phyloP scores from a whole-genome alignment of 2,329 filamentous ascomycete genomes.

The Coleophoma eucalyptorum region DNA sequence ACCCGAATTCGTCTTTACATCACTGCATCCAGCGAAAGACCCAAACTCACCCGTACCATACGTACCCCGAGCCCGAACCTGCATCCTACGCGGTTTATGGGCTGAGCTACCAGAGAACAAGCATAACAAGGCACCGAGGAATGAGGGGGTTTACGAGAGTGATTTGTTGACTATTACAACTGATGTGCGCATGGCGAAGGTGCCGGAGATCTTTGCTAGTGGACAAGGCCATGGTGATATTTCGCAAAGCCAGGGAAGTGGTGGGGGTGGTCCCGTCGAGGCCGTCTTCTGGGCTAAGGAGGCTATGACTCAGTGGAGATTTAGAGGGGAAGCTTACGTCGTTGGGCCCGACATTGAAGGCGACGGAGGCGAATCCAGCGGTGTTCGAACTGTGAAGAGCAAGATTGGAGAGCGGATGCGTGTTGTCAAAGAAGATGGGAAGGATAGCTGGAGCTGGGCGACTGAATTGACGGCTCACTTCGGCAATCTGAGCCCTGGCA shows the following conservation, averaged over 20 bases:
- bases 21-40: slow-evolving; percentile 34
- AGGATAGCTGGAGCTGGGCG: slow-evolving; percentile 61
- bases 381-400: slow-evolving; percentile 53
- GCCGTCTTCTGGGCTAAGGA: slow-evolving; percentile 77
- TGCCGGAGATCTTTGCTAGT: slow-evolving; percentile 61
- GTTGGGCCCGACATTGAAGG: slow-evolving; percentile 65
- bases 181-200: slow-evolving; percentile 83
- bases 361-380: slow-evolving; percentile 41
- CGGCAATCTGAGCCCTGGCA: slow-evolving; percentile 78
- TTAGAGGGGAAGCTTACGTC: slow-evolving; percentile 73
- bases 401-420: slow-evolving; percentile 63
- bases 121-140: slow-evolving; percentile 68
- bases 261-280: slow-evolving; percentile 71
- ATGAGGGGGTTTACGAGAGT: slow-evolving; percentile 67
- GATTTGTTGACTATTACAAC: slow-evolving; percentile 84
- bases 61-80: slow-evolving; percentile 64
- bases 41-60: slow-evolving; percentile 30
- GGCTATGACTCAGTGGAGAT: slow-evolving; percentile 75
- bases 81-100: slow-evolving; percentile 85
- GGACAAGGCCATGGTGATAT: slow-evolving; percentile 40
- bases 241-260: slow-evolving; percentile 43
- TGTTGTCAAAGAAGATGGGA: slow-evolving; percentile 31
- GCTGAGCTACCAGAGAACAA: slow-evolving; percentile 67
- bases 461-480: slow-evolving; percentile 83
- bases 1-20: slow-evolving; percentile 37